Base-by-base conservation (phyloP, 768 basidiomycete species). In the Phaeotremella fagi region DNA sequence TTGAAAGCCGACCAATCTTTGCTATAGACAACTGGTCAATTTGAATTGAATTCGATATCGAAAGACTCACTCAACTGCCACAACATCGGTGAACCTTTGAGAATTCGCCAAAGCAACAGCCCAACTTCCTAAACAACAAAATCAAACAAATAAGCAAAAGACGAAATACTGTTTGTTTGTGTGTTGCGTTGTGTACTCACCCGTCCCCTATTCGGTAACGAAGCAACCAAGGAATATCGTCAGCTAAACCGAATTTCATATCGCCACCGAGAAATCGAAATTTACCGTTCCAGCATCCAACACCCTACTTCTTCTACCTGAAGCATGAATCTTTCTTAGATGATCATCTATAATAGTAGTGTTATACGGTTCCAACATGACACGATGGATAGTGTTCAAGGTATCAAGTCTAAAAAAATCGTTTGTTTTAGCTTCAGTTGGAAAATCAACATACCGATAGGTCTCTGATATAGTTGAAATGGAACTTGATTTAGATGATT, bases 251-350 rank as follows among this genome's bases (percentile, higher is more conserved):
- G n/a, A n/a, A n/a, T n/a, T n/a, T n/a, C n/a, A n/a, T n/a, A n/a
- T n/a, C n/a, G n/a, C n/a, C n/a, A n/a, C n/a, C n/a, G n/a, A n/a
- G n/a, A n/a, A n/a, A n/a, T n/a, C n/a, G n/a, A 25, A 9, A 70
- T 63, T 64, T 26, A 70, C 68, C 18, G 60, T 52, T 15, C 68
- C 68, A 25, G 67, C 57, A 43, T 70, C 68, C 25, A 70, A 46
- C 2, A 70, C 63, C 14, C 36, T 25, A 25, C 65, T 67, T 22
- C 68, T 36, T 33, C 68, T 47, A 23, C 66, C 63, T 4, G 51
- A 33, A 1, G 53, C 23, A 29, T 70, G 68, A 1, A 67, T 48
- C 5, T 44, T 26, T 9, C 37, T 23, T 7, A 70, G 55, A 23
- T 64, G 60, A 3, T 35, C 18, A 24, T 41, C 27, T n/a, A 66